A percentile compares a stretch with the other conserved stretches of the same genome.
phyloP scores from a whole-genome alignment of 1,284 basidiomycete species.

The Lentinus polychrous region DNA sequence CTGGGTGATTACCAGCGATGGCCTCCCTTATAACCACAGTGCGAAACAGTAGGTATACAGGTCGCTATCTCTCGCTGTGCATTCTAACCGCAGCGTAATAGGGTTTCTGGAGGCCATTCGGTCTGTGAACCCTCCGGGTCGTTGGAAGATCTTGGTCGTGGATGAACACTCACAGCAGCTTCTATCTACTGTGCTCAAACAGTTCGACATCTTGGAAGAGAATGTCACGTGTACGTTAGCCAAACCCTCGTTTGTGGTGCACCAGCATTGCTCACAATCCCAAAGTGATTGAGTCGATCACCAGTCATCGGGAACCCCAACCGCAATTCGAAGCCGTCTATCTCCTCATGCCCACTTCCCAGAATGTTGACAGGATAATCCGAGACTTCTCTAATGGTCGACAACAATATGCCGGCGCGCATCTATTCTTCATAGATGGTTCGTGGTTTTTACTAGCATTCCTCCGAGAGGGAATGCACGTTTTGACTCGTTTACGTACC shows the following conservation, averaged over 20 bases:
- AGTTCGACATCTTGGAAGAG: conserved; percentile 89
- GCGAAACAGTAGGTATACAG: conserved; percentile 41
- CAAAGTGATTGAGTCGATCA: conserved; percentile 75
- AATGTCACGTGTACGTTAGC: conserved; percentile 81
- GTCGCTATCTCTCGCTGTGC: neutral
- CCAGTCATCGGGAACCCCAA: conserved; percentile 68
- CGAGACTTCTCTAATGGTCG: conserved; percentile 67
- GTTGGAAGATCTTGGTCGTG: conserved; percentile 97
- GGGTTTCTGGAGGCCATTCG: conserved; percentile 78
- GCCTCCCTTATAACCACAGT: conserved; percentile 49
- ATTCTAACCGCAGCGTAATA: conserved; percentile 22
- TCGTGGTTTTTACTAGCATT: conserved; percentile 21
- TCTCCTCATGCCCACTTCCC: conserved; percentile 88
- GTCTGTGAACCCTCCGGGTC: conserved; percentile 70
- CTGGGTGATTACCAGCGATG: conserved; percentile 26
- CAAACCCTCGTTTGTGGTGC: neutral
- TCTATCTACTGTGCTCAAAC: conserved; percentile 83
- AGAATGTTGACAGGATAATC: conserved; percentile 91
- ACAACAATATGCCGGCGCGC: conserved; percentile 81
- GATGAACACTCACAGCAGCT: conserved; percentile 88
- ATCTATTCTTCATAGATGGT: conserved; percentile 96
- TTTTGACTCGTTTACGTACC: conserved; percentile 4
- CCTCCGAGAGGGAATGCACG: conserved; percentile 5
- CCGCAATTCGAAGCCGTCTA: conserved; percentile 86
- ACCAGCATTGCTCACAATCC: conserved; percentile 6